Evolutionary conservation across 331 rosid species (phyloP), one percentile per base, ranked within the genome.

Genomic region (Quercus lobata): DNA sequence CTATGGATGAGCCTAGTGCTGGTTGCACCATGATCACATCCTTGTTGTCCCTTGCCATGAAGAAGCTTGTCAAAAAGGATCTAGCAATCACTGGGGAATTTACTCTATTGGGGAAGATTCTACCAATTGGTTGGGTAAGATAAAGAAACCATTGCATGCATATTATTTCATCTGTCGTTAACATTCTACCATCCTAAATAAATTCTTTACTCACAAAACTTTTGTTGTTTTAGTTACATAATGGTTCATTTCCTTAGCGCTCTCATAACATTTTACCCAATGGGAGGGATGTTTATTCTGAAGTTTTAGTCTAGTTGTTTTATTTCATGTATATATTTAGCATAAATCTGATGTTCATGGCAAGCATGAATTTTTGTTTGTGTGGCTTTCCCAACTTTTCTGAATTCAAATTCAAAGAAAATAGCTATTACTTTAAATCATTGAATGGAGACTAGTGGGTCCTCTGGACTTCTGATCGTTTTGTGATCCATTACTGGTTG

Each of bases 21-120:
- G 99, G 99, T 54, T 96, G 98, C 91, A 96, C 99, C n/a, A 96
- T 96, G 99, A 91, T 88, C 74, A 93, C 99, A 77, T 96, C 99
- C 74, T 76, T 96, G 81, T 77, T 96, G 84, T 96, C 99, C 73
- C 86, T 87, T 81, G 99, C 99, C 75, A 22, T 88, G 94, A 91
- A 89, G 90, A 96, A 90, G 87, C 97, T 93, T 19, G 93, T 87
- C 85, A 93, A 83, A 87, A 91, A 80, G 88, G 97, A 96, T 86
- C 84, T 96, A 71, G 99, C 99, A 75, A 96, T 96, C 97, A 93
- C 99, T 1, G 99, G 99, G 71, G 99, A 96, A 92, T 94, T 93
- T 80, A 96, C 99, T 68, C 93, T 96, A 72, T 91, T 94, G 0
- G 99, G 98, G 83, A 96, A 86, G 88, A 92, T 96, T 81, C 99